Evolutionary conservation across 1,139 yeast genomes (phyloP).

Genomic region (Yamadazyma aaseri): DNA sequence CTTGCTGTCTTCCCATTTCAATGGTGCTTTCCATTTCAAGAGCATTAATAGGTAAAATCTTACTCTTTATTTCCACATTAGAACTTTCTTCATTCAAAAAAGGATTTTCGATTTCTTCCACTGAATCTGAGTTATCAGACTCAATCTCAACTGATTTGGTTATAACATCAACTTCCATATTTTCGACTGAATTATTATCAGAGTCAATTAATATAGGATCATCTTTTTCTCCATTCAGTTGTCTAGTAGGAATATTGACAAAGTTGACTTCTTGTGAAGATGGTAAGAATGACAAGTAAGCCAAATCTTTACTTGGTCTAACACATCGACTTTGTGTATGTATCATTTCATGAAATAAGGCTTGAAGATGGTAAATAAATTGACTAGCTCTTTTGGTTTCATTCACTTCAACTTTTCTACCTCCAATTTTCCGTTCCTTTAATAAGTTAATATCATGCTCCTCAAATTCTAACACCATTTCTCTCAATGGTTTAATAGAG

Average conservation of each 20-base stretch:
- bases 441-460: slow-evolving; percentile 23
- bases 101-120: slow-evolving; percentile 7
- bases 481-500: slow-evolving; percentile 78
- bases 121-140: slow-evolving; percentile 7
- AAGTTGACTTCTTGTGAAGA: slow-evolving; percentile 66
- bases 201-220: slow-evolving; percentile 14
- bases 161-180: slow-evolving; percentile 9
- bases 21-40: slow-evolving; percentile 71
- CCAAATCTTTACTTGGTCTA: slow-evolving; percentile 79
- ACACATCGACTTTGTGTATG: slow-evolving; percentile 63
- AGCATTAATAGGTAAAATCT: slow-evolving; percentile 45
- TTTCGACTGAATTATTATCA: slow-evolving; percentile 9
- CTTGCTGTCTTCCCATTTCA: slow-evolving; percentile 91
- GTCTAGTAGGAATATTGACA: slow-evolving; percentile 15
- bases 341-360: slow-evolving; percentile 69
- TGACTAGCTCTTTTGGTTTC: slow-evolving; percentile 83
- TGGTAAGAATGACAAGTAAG: slow-evolving; percentile 84
- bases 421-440: slow-evolving; percentile 70
- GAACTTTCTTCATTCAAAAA: slow-evolving; percentile 2
- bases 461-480: slow-evolving; percentile 57
- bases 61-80: slow-evolving; percentile 8
- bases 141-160: slow-evolving; percentile 1
- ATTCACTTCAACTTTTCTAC: slow-evolving; percentile 66
- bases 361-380: slow-evolving; percentile 70
- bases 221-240: slow-evolving; percentile 11